These are phyloP conservation scores for Sporothrix brasiliensis DNA, from an alignment of 2,329 filamentous ascomycete species.

Conservation along the genomic window DNA sequence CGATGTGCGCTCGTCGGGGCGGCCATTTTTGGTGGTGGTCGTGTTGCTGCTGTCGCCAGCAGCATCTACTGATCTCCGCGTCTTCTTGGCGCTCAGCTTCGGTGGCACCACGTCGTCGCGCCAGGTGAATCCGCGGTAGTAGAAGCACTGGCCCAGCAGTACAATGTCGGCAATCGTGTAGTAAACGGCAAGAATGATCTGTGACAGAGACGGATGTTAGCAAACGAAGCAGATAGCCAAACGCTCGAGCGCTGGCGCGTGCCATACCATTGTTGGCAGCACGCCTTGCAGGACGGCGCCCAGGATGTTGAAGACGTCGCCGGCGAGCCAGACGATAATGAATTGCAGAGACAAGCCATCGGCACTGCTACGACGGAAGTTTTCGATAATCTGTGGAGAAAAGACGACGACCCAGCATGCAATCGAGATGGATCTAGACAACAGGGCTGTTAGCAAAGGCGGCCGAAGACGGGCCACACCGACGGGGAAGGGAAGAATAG, in stretches of 20 bases:
- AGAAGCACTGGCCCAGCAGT: constrained; percentile 86
- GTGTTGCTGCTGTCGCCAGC: constrained; percentile 38
- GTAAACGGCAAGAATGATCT: constrained; percentile 40
- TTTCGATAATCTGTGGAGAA: constrained; percentile 78
- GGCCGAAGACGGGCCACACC: constrained; percentile 32
- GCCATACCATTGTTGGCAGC: constrained; percentile 79
- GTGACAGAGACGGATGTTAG: background rate
- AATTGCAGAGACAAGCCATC: constrained; percentile 60
- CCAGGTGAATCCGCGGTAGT: constrained; percentile 84
- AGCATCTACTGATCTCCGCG: constrained; percentile 24
- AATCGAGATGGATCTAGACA: constrained; percentile 75
- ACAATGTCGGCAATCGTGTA: constrained; percentile 52
- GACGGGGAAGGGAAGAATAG: background rate
- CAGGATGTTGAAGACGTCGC: constrained; percentile 59
- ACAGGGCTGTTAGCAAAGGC: constrained; percentile 29
- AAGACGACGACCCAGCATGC: constrained; percentile 98
- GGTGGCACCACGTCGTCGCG: constrained; percentile 55
- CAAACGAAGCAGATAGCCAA: background rate
- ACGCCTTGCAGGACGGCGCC: constrained; percentile 60
- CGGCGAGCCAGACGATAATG: constrained; percentile 87
- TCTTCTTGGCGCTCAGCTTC: constrained; percentile 46
- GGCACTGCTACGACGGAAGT: constrained; percentile 38
- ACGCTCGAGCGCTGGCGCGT: too few relatives aligned
- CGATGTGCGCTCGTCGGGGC: constrained; percentile 55
- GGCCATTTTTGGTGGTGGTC: background rate